Evolutionary conservation across 1,284 basidiomycete genomes (phyloP), one percentile per base, ranked within the genome.

Genomic region (Singerocomus inundabilis): DNA sequence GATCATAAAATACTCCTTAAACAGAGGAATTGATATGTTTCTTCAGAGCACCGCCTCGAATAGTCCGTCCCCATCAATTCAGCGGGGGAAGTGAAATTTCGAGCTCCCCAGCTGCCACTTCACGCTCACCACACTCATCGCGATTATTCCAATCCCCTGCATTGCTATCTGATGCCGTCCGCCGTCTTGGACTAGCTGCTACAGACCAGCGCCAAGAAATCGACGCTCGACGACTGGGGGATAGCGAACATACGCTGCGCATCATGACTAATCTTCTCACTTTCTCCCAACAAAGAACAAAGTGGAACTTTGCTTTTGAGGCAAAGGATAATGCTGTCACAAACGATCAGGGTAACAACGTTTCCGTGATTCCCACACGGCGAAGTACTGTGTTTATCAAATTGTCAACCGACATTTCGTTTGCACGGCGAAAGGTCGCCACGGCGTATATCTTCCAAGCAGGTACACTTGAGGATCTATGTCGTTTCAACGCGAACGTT

Each of bases 11-110:
- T 30, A 34, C 13, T 11, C 13, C 26, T 49, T 15, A 35, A 5
- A 36, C 48, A 93, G 91, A 91, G 41, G 84, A 93, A 70, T 73
- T 95, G 1, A 81, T 94, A 0, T 91, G 85, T 62, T 93, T 95
- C 71, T 93, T 90, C 71, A 81, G 88, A 34, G 84, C 83, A 5
- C 80, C 86, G 2, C 82, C 82, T 24, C 77, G 88, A n/a, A 79
- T 87, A 48, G 79, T 88, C 5, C 78, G 67, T 9, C 78, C 45
- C 75, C 80, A 60, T 71, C 78, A 10, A 59, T 36, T 52, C 7
- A 43, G 15, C 4, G 62, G 60, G 15, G 49, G 79, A 36, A 75
- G 74, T 42, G 80, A 82, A 28, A 58, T 79, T 10, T 73, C 75
- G 12, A 69, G 72, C 25, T 78, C 79, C 0, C 74, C 79, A n/a